These are phyloP conservation scores for Crithidia sp. DNA, from an alignment of 208 protist species.

Conservation along the genomic window DNA sequence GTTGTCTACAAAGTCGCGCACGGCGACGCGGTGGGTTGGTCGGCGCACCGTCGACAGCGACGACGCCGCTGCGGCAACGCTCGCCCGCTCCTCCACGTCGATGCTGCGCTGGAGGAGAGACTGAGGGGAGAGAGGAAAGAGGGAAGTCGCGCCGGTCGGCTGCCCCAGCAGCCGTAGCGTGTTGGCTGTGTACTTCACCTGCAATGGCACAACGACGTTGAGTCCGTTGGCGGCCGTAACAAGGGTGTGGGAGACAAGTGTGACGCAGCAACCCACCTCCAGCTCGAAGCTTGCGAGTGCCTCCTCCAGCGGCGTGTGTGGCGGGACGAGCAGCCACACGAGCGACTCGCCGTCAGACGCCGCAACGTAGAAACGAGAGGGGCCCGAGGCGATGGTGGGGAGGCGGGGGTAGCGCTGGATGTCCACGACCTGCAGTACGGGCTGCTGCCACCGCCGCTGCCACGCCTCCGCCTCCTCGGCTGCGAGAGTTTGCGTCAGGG, in stretches of 20 bases:
- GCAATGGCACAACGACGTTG: slow-evolving; percentile 70
- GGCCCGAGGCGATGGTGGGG: not conserved
- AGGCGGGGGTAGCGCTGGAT: slow-evolving; percentile 72
- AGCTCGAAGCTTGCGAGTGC: slow-evolving; percentile 61
- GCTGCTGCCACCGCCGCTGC: slow-evolving; percentile 40
- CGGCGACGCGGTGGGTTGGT: slow-evolving; percentile 24
- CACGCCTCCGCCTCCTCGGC: slow-evolving; percentile 20
- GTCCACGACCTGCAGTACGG: slow-evolving; percentile 77
- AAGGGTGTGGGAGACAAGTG: slow-evolving; percentile 53
- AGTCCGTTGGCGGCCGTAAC: slow-evolving; percentile 63
- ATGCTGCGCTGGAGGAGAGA: slow-evolving; percentile 38
- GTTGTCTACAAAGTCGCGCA: slow-evolving; percentile 45
- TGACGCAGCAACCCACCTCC: slow-evolving; percentile 77
- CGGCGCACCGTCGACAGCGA: not conserved
- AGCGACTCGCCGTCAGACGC: slow-evolving; percentile 58
- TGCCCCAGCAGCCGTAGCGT: slow-evolving; percentile 63
- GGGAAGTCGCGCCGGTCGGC: slow-evolving; percentile 25
- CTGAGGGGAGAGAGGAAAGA: slow-evolving; percentile 57
- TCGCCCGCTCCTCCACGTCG: not conserved
- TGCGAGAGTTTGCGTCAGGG: slow-evolving; percentile 33
- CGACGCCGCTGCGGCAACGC: not conserved
- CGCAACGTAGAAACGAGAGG: slow-evolving; percentile 81
- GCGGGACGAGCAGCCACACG: slow-evolving; percentile 72
- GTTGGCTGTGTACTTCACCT: slow-evolving; percentile 42
- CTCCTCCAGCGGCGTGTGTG: slow-evolving; percentile 53